A percentile compares a stretch with the other conserved stretches of the same genome.
Evolutionary conservation across 371 early-diverging fungal species (phyloP).

Genomic region (Actinomortierella ambigua): DNA sequence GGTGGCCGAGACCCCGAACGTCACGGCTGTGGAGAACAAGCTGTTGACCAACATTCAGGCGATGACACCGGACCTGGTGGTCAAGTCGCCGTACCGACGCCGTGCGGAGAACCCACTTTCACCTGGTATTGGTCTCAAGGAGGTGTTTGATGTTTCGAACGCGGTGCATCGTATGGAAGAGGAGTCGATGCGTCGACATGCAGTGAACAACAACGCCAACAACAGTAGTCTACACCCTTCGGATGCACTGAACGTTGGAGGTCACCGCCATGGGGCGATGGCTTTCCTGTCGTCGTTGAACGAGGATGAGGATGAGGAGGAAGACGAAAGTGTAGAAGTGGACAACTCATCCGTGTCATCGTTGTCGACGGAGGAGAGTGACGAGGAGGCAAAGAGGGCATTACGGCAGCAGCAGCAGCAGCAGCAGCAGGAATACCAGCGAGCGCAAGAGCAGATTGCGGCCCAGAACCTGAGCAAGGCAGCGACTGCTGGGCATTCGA

Average conservation of each 20-base stretch:
- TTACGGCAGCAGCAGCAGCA: conserved; percentile 24
- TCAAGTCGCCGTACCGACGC: conserved; percentile 40
- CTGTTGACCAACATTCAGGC: conserved; percentile 14
- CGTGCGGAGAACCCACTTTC: conserved; percentile 45
- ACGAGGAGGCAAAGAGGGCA: conserved; percentile 8
- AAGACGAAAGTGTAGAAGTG: too few species aligned
- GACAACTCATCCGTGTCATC: conserved; percentile 18
- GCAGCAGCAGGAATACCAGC: conserved; percentile 45
- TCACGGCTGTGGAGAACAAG: conserved; percentile 24
- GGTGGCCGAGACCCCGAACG: conserved; percentile 22
- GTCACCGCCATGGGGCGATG: conserved; percentile 18
- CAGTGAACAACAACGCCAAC: conserved; percentile 16
- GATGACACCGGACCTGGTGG: conserved; percentile 25
- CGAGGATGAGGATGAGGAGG: conserved; percentile 36
- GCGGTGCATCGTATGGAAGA: conserved; percentile 68
- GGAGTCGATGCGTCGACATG: conserved; percentile 53
- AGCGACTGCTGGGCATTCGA: conserved; percentile 27
- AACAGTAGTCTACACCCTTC: conserved; percentile 24
- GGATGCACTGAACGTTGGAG: conserved; percentile 31
- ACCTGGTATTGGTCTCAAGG: conserved; percentile 63
- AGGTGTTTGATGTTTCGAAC: conserved; percentile 67
- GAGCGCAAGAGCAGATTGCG: conserved; percentile 37
- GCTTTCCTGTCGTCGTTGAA: conserved; percentile 40
- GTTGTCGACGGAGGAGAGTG: conserved; percentile 15
- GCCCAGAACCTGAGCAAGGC: conserved; percentile 24